Evolutionary conservation across 2,329 filamentous ascomycete species (phyloP), one percentile per base, ranked within the genome.

Genomic region (Ophiocordyceps camponoti-saundersi): DNA sequence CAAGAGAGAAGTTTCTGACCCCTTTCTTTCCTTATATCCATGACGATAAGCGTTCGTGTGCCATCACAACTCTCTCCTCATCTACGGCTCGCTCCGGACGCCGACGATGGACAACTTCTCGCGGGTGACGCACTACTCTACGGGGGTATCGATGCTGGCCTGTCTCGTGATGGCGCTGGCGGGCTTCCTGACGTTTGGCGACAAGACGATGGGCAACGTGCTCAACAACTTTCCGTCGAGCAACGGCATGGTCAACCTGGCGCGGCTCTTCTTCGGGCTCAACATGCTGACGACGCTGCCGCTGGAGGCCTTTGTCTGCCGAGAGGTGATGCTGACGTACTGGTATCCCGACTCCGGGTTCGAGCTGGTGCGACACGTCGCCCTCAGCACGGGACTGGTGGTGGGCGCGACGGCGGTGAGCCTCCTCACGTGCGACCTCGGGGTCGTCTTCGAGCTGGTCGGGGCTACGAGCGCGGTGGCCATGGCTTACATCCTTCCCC

Each of bases 221-320:
- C 79, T 98, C 56, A 98, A 98, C 71, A 98, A 98, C 67, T 96
- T 98, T 59, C 85, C 89, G 2, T 72, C 80, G 20, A 80, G 93
- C 65, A 96, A 95, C 64, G 73, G 82, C 55, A 82, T 96, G 78
- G 88, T 96, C 59, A 96, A 95, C 64, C 74, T 98, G 49, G 92
- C 92, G 21, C 82, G 92, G 46, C 74, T 98, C 45, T 95, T 87
- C 66, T 96, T 98, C 60, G 92, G 92, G 2, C 75, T 98, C 53
- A 98, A 98, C 71, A 98, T 98, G 92, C 79, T 98, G 57, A 95
- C 92, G 15, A 96, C 92, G 2, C 71, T 98, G 34, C 92, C 92
- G 0, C 80, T 98, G 50, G 92, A 98, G 70, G 89, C 88, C 16
- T 98, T 98, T 62, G 92, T 98, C 47, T 98, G 92, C 65, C 79